Evolutionary conservation across 768 basidiomycete species (phyloP).

Genomic region (Suillus subluteus): DNA sequence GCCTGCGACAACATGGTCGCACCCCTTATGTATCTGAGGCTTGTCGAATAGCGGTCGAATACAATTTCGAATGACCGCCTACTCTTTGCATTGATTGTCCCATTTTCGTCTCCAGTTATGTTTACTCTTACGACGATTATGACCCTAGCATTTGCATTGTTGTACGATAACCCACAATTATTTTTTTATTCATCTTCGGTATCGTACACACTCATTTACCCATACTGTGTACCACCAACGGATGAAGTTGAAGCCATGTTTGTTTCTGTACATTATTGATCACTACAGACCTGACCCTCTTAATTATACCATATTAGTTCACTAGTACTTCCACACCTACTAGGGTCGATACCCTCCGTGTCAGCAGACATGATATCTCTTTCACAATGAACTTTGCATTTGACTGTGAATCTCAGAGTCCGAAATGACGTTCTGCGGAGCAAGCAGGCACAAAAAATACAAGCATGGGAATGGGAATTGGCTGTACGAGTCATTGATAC

Average conservation of each 20-base stretch:
- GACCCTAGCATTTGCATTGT: slow-evolving; percentile 25
- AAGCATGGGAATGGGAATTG: slow-evolving; percentile 16
- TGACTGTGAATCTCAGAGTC: not conserved
- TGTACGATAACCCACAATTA: slow-evolving; percentile 36
- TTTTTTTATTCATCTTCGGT: slow-evolving; percentile 24
- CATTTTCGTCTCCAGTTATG: slow-evolving; percentile 4
- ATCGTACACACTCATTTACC: slow-evolving; percentile 29
- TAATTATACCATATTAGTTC: slow-evolving; percentile 42
- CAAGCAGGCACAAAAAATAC: slow-evolving; percentile 6
- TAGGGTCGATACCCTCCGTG: slow-evolving; percentile 11
- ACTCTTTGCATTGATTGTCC: not conserved
- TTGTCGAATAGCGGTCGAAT: slow-evolving; percentile 73
- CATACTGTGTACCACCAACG: slow-evolving; percentile 23
- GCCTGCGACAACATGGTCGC: slow-evolving; percentile 63
- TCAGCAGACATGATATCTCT: not conserved
- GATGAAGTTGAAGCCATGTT: slow-evolving; percentile 22
- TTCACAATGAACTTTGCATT: slow-evolving; percentile 2
- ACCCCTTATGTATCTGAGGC: slow-evolving; percentile 63
- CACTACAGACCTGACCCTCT: slow-evolving; percentile 17
- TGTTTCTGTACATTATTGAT: slow-evolving; percentile 33
- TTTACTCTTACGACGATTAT: slow-evolving; percentile 20
- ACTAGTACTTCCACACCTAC: slow-evolving; percentile 12
- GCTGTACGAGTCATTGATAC: slow-evolving; percentile 5
- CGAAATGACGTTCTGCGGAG: slow-evolving; percentile 9
- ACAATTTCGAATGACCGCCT: slow-evolving; percentile 59